Conservation (phyloP, 371 early-diverging fungal genomes). For the Rhizomucor miehei region DNA sequence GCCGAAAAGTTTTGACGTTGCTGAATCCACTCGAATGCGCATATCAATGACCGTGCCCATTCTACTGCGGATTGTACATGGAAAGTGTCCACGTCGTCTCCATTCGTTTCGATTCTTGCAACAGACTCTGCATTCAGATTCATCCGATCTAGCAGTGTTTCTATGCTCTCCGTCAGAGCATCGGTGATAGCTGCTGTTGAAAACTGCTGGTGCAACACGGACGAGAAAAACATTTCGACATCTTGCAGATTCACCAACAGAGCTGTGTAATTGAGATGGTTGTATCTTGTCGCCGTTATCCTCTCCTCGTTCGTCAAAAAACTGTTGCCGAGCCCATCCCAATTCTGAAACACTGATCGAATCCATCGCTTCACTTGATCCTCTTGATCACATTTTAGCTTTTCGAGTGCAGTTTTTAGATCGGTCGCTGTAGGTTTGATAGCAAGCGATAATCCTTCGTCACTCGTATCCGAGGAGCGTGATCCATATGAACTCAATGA, state of each 20-base stretch:
- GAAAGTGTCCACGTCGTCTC: constrained; percentile 11
- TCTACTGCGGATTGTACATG: constrained; percentile 23
- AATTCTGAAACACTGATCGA: constrained; percentile 40
- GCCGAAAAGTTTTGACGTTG: too few relatives aligned
- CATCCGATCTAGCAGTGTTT: constrained; percentile 40
- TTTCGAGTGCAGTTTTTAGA: constrained; percentile 15
- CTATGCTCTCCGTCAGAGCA: constrained; percentile 34
- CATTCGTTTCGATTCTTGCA: constrained; percentile 11
- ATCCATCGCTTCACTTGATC: constrained; percentile 25
- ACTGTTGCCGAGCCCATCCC: constrained; percentile 47
- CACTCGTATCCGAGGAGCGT: constrained; percentile 9
- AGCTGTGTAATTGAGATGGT: too few relatives aligned
- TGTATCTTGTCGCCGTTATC: too few relatives aligned
- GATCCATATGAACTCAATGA: not conserved
- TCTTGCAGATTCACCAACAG: constrained; percentile 1
- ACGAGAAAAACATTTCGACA: constrained; percentile 4
- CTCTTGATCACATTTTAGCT: constrained; percentile 11
- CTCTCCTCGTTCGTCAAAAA: constrained; percentile 7
- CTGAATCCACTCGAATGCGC: constrained; percentile 29
- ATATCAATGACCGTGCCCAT: constrained; percentile 37
- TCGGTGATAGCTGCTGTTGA: constrained; percentile 12
- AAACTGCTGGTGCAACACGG: constrained; percentile 1
- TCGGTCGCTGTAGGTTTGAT: constrained; percentile 25
- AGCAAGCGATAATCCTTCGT: constrained; percentile 25
- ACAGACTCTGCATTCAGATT: constrained; percentile 26